Base-by-base conservation (phyloP, 164 flowering plant genomes). In the Aristolochia contorta region DNA sequence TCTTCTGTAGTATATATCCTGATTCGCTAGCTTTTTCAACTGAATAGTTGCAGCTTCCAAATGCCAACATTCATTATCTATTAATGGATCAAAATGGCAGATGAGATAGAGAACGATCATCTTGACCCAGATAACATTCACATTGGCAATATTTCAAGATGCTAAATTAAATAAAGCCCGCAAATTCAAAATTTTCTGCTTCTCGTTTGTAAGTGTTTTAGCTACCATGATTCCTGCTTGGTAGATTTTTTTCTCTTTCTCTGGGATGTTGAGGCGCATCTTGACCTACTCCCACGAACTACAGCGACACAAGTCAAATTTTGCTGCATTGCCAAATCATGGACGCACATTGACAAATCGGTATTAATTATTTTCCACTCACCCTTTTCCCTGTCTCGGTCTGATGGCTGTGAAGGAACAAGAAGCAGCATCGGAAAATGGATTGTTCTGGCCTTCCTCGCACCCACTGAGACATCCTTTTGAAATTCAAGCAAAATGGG, bases 281-380 rank as follows among this genome's bases (percentile, higher is more conserved):
- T 37, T 37, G 43, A 37, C 43, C 43, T 37, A 37, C 43, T 37
- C 43, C 12, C 9, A 20, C 24, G 62, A 32, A 67, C 46, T 58
- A 45, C 37, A 33, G 16, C 53, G 30, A 12, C 32, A 5, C 3
- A 47, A 54, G 79, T 72, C 79, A 75, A 75, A 64, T 51, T 63
- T 64, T 61, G 74, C 75, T 70, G 79, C 79, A 47, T 24, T 49
- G 66, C 5, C 30, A 2, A 5, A 60, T 30, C 32, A 53, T 12
- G 27, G 30, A 53, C 56, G 16, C 2, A 23, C 12, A 53, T 53
- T 53, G 56, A 32, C 30, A 22, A 32, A 22, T 53, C 12, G 30
- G 56, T 5, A 13, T 53, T 24, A n/a, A n/a, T n/a, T n/a, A n/a
- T n/a, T n/a, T n/a, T n/a, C n/a, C n/a, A n/a, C n/a, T n/a, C n/a